phyloP scores from a whole-genome alignment of 257 asterid genomes.

The Nicotiana tabacum region DNA sequence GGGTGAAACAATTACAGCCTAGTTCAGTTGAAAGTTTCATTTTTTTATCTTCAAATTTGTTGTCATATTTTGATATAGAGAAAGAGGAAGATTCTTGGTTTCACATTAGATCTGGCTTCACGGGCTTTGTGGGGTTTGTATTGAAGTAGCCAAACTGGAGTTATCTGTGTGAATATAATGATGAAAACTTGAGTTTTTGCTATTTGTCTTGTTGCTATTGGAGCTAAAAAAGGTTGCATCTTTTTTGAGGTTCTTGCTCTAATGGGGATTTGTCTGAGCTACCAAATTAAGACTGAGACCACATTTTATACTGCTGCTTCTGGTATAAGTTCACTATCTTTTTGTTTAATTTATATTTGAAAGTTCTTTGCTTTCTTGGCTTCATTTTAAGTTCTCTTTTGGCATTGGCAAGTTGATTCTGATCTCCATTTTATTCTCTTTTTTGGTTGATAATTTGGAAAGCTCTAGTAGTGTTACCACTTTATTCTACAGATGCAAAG shows the following conservation, averaged over 20 bases:
- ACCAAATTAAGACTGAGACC: conserved; percentile 75
- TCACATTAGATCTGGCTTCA: conserved; percentile 52
- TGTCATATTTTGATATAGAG: neutral
- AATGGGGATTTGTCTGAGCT: conserved; percentile 91
- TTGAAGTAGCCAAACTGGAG: neutral
- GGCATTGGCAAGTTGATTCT: neutral
- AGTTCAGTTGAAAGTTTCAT: neutral
- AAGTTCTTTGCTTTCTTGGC: neutral
- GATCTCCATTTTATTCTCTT: neutral
- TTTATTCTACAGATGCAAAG: neutral
- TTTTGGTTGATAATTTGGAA: neutral
- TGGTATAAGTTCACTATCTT: conserved; percentile 26
- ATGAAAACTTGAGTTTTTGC: conserved; percentile 27
- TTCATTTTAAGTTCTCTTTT: no score
- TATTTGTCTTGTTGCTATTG: conserved; percentile 17
- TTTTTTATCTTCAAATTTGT: neutral
- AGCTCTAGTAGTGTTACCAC: neutral
- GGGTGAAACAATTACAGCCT: neutral
- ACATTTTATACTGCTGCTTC: conserved; percentile 45
- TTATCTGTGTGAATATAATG: conserved; percentile 12
- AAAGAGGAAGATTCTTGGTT: conserved; percentile 21
- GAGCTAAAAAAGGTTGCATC: conserved; percentile 1
- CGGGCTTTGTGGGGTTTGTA: conserved; percentile 9
- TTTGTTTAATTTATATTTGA: neutral
- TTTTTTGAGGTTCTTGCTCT: conserved; percentile 12